A percentile compares a stretch with the other conserved stretches of the same genome.
Evolutionary conservation across 495 filamentous ascomycete species (phyloP).

Genomic region (Hypoxylon intermedium): DNA sequence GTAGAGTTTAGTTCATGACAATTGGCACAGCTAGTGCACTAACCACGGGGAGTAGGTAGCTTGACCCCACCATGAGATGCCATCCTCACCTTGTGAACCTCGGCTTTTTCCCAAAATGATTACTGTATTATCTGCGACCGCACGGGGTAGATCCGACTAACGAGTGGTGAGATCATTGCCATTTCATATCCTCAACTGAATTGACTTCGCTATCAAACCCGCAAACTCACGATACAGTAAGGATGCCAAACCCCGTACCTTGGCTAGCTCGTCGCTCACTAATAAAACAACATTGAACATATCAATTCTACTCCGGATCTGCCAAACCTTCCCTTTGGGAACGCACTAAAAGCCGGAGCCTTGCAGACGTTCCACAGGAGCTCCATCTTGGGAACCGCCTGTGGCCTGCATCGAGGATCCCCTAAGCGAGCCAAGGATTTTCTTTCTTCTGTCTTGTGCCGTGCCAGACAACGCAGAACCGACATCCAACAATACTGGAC

Average conservation of each 20-base stretch:
- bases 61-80: not conserved
- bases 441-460: too few species aligned
- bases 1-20: too few species aligned
- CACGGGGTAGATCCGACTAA: conserved; percentile 2
- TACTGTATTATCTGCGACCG: conserved; percentile 22
- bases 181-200: not conserved
- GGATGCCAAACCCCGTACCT: not conserved
- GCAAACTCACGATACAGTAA: conserved; percentile 13
- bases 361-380: conserved; percentile 19
- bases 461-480: too few species aligned
- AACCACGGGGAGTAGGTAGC: conserved; percentile 19
- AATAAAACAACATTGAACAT: not conserved
- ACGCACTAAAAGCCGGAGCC: conserved; percentile 16
- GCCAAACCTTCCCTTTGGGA: conserved; percentile 30
- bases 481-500: too few species aligned
- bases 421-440: conserved; percentile 15
- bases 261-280: not conserved
- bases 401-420: conserved; percentile 17
- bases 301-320: conserved; percentile 25
- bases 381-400: conserved; percentile 27
- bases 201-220: not conserved
- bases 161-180: conserved; percentile 23
- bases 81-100: not conserved
- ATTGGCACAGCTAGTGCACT: not conserved
- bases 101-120: conserved; percentile 9